Percentiles rank a stretch among this genome's conserved stretches.
Conservation (phyloP, 768 basidiomycete species). For the Lentinula detonsa region DNA sequence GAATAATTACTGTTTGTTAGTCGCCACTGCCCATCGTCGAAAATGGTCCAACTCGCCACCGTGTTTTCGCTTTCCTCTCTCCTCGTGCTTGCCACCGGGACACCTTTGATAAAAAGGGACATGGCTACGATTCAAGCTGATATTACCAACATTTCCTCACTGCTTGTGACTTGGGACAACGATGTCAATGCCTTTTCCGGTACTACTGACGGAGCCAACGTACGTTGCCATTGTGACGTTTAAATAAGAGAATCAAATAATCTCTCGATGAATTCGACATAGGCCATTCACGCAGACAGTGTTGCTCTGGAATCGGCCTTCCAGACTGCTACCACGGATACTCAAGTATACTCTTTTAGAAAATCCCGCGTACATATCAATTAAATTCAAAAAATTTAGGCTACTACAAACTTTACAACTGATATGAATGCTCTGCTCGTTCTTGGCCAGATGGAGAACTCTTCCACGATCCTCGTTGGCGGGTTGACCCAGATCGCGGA, state of each 20-base stretch:
- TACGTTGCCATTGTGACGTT: background rate
- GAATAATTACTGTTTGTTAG: background rate
- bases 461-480: background rate
- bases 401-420: background rate
- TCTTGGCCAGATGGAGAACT: slow-evolving; percentile 1
- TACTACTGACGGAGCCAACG: background rate
- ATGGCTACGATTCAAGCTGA: background rate
- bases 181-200: background rate
- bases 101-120: slow-evolving; percentile 1
- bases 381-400: background rate
- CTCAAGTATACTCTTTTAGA: background rate
- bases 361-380: background rate
- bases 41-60: background rate
- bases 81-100: background rate
- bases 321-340: background rate
- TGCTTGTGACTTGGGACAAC: slow-evolving; percentile 4
- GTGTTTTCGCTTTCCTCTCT: background rate
- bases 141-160: background rate
- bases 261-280: background rate
- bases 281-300: background rate
- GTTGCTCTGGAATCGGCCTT: background rate
- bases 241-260: background rate
- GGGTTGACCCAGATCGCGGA: background rate
- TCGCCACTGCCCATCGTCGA: background rate
- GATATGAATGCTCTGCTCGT: background rate